Percentiles rank a stretch among this genome's conserved stretches.
Evolutionary conservation across 768 basidiomycete species (phyloP).

Genomic region (Psilocybe cyanescens): DNA sequence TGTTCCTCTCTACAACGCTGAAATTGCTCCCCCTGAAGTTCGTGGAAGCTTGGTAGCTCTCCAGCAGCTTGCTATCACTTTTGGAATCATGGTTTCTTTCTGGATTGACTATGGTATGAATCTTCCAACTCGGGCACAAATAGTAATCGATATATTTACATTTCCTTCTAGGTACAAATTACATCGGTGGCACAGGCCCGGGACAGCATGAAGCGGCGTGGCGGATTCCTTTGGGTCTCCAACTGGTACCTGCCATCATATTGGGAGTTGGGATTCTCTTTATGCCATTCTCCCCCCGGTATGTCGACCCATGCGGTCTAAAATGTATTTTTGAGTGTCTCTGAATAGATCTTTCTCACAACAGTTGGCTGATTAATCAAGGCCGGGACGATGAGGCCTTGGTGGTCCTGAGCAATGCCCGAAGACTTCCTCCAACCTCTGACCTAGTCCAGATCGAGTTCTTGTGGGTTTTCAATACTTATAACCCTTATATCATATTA

Average conservation of each 20-base stretch:
- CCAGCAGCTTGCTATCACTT: conserved; percentile 83
- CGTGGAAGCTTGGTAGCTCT: conserved; percentile 81
- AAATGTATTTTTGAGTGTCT: neutral
- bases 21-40: conserved; percentile 79
- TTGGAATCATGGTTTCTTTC: conserved; percentile 72
- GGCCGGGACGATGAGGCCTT: conserved; percentile 79
- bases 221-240: conserved; percentile 75
- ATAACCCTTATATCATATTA: neutral
- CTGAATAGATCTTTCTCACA: neutral
- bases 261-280: conserved; percentile 73
- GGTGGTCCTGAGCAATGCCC: conserved; percentile 60
- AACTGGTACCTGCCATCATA: conserved; percentile 74
- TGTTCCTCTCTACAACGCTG: conserved; percentile 79
- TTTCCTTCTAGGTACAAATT: conserved; percentile 57
- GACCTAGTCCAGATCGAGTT: conserved; percentile 77
- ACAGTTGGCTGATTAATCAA: conserved; percentile 78
- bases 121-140: conserved; percentile 17
- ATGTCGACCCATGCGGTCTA: conserved; percentile 14
- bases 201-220: conserved; percentile 72
- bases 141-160: conserved; percentile 32
- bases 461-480: conserved; percentile 47
- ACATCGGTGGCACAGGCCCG: conserved; percentile 64
- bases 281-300: conserved; percentile 83
- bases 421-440: conserved; percentile 55
- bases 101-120: conserved; percentile 54